Evolutionary conservation across 139 green algal genomes (phyloP).

Genomic region (Volvox africanus): DNA sequence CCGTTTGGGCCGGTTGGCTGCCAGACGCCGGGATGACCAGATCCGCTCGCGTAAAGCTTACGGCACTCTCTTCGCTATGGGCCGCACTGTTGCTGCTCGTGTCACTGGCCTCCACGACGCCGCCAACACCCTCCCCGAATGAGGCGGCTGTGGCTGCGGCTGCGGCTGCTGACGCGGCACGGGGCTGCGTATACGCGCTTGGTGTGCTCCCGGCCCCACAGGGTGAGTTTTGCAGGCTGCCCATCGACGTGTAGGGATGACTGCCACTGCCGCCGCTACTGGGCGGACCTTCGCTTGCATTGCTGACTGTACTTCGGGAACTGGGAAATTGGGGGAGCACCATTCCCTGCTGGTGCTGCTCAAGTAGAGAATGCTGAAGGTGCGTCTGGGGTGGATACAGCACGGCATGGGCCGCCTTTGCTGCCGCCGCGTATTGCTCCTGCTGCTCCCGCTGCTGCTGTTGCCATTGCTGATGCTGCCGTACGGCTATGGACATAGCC

Average conservation of each 20-base stretch:
- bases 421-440: neutral
- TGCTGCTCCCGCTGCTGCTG: constrained; percentile 2
- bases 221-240: neutral
- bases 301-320: constrained; percentile 13
- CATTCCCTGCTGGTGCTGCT: neutral
- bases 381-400: neutral
- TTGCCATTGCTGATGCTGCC: neutral
- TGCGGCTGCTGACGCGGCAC: neutral
- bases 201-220: neutral
- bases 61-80: neutral
- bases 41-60: constrained; percentile 22
- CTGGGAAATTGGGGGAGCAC: neutral
- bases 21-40: constrained; percentile 9
- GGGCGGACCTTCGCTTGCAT: neutral
- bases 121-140: neutral
- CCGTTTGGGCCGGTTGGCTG: constrained; percentile 9
- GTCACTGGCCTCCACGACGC: neutral
- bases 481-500: neutral
- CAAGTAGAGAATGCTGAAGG: neutral
- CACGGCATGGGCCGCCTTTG: neutral
- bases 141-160: neutral
- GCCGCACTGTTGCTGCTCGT: neutral
- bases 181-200: neutral
- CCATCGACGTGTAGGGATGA: neutral
- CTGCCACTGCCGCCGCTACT: neutral